Percentiles rank a stretch among this genome's conserved stretches.
Evolutionary conservation across 768 basidiomycete genomes (phyloP).

Genomic region (Rhizopogon roseolus): DNA sequence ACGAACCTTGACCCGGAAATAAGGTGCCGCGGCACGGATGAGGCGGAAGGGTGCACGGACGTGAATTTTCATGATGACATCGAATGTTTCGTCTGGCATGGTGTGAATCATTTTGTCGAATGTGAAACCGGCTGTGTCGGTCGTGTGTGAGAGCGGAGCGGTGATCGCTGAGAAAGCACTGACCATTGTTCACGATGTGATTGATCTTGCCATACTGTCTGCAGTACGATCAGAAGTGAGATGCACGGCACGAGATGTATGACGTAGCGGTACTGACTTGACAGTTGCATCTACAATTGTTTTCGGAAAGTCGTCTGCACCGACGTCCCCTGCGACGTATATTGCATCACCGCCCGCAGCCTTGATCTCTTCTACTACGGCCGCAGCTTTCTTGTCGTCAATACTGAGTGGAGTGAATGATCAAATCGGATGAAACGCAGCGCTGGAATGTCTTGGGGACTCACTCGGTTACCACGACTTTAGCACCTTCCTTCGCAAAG

Average conservation of each 20-base stretch:
- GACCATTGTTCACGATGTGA: constrained; percentile 81
- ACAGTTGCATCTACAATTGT: constrained; percentile 72
- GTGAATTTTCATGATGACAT: constrained; percentile 81
- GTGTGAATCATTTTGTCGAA: constrained; percentile 88
- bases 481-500: constrained; percentile 85
- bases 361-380: constrained; percentile 71
- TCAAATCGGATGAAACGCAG: not conserved
- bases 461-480: constrained; percentile 81
- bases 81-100: constrained; percentile 76
- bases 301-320: constrained; percentile 79
- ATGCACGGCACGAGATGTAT: not conserved
- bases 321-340: constrained; percentile 74
- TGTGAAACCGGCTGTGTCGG: constrained; percentile 65
- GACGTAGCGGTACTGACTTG: constrained; percentile 43
- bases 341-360: constrained; percentile 69
- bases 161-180: constrained; percentile 7
- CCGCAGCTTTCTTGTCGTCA: constrained; percentile 62
- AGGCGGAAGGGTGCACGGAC: constrained; percentile 85
- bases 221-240: not conserved
- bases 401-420: constrained; percentile 40
- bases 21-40: constrained; percentile 77
- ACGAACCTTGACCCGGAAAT: constrained; percentile 71
- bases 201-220: constrained; percentile 78
- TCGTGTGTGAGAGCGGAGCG: not conserved
- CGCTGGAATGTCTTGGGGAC: constrained; percentile 6